phyloP scores from a whole-genome alignment of 2,329 filamentous ascomycete species.

The Grosmannia clavigera region DNA sequence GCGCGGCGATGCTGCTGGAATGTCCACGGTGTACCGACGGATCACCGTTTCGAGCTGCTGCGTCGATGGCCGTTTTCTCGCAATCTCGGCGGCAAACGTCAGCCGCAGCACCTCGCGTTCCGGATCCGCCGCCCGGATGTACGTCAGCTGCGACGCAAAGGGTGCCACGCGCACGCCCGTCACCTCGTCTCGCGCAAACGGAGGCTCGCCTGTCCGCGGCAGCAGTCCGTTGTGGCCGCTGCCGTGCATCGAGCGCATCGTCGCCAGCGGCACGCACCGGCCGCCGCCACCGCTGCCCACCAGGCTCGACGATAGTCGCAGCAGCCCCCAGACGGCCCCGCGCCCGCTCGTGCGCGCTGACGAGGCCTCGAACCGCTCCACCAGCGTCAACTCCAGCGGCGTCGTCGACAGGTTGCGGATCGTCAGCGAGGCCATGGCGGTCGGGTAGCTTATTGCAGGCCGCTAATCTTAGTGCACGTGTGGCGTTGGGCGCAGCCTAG shows the following conservation, averaged over 20 bases:
- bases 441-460: too few relatives aligned
- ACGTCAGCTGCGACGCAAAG: conserved; percentile 53
- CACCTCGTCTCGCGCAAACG: conserved; percentile 40
- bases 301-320: conserved; percentile 1
- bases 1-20: conserved; percentile 47
- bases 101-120: conserved; percentile 58
- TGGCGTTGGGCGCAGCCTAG: too few relatives aligned
- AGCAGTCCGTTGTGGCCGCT: neutral
- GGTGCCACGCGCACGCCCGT: conserved; percentile 47
- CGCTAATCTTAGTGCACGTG: too few relatives aligned
- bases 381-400: conserved; percentile 55
- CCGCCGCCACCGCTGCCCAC: conserved; percentile 15
- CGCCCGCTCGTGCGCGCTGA: conserved; percentile 13
- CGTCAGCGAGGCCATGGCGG: conserved; percentile 42
- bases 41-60: too few relatives aligned
- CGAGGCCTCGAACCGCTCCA: conserved; percentile 58
- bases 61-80: neutral
- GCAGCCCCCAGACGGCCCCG: conserved; percentile 13
- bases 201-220: neutral
- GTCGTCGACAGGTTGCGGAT: conserved; percentile 73
- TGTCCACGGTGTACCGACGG: conserved; percentile 54
- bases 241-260: neutral
- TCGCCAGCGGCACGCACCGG: neutral
- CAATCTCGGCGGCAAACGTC: conserved; percentile 46
- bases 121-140: conserved; percentile 46